These are phyloP conservation scores for Coemansia sp. DNA, from an alignment of 192 early-diverging fungal genomes.

Conservation along the genomic window DNA sequence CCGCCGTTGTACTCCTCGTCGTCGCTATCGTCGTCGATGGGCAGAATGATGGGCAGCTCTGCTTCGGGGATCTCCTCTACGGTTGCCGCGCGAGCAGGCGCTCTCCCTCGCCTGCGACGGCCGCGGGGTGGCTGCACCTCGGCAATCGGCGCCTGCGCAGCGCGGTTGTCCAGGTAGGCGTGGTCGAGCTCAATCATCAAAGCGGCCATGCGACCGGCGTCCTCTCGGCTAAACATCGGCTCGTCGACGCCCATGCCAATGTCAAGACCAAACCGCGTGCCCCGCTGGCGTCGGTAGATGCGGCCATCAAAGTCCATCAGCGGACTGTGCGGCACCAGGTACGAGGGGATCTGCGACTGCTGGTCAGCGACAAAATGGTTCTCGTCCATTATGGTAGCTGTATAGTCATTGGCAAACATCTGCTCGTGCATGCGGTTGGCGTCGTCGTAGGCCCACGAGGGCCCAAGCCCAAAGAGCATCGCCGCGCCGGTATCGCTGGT, in stretches of 20 bases:
- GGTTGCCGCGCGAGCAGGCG: not conserved
- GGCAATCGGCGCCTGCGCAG: conserved; percentile 30
- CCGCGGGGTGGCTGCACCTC: conserved; percentile 26
- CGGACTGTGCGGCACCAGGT: conserved; percentile 58
- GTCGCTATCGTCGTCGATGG: conserved; percentile 59
- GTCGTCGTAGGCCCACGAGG: conserved; percentile 41
- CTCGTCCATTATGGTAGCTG: conserved; percentile 61
- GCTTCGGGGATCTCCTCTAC: conserved; percentile 29
- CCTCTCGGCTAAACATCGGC: conserved; percentile 54
- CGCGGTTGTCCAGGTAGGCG: conserved; percentile 40
- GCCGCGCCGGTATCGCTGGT: conserved; percentile 69
- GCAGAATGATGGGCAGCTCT: conserved; percentile 49
- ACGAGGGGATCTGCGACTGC: conserved; percentile 66
- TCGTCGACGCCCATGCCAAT: conserved; percentile 53
- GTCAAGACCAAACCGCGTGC: conserved; percentile 57
- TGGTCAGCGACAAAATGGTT: conserved; percentile 70
- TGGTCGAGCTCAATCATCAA: conserved; percentile 55
- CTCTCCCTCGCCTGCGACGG: conserved; percentile 2
- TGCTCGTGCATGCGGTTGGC: conserved; percentile 64
- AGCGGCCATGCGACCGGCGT: conserved; percentile 44
- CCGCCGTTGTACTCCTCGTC: conserved; percentile 58
- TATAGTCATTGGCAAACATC: conserved; percentile 74
- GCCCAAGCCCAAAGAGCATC: conserved; percentile 67
- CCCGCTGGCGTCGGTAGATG: conserved; percentile 61
- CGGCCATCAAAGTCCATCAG: conserved; percentile 67